Base-by-base conservation (phyloP, 2,329 filamentous ascomycete genomes). In the Geosmithia morbida region DNA sequence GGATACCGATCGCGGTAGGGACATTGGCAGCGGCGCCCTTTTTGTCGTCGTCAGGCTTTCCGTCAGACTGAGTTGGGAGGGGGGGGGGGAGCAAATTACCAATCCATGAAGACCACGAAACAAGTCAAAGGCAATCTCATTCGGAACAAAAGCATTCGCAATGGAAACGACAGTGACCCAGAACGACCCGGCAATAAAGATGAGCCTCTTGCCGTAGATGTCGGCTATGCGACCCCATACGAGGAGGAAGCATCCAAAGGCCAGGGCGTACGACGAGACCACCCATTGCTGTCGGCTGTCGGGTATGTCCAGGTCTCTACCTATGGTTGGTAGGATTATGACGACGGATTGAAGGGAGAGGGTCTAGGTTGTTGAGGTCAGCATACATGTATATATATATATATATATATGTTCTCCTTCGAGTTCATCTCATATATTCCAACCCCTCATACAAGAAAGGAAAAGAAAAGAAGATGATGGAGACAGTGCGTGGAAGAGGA, bases 201-300 rank as follows among this genome's bases (percentile, higher is more conserved):
- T 79, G 43, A 71, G 64, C 8, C 79, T 71, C 57, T 81, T 81
- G 48, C 80, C 79, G 51, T 79, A 82, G 43, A 84, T 70, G 57
- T 85, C 80, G 48, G 76, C 81, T 19, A 84, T 70, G 18, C 80
- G 70, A 22, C 80, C 81, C 79, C 79, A 84, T 14, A 84, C 66
- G 16, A 85, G 63, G 22, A 84, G 62, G 55, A 84, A 83, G 59
- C 79, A 83, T 44, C 79, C 80, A 53, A 84, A 84, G 0, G 78
- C 69, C 16, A 85, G 69, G 3, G 75, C 69, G 56, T 84, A 84
- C 0, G 79, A 74, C 0, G 79, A 83, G 0, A 84, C 67, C 51
- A 84, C 70, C 79, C 80, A 84, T 62, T 83, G 79, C 49, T 76
- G 68, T 16, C 78, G 68, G 22, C 69, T 69, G 40, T 74, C 70